These are phyloP conservation scores for Aspergillus chevalieri DNA, from an alignment of 2,329 filamentous ascomycete species.

Conservation along the genomic window DNA sequence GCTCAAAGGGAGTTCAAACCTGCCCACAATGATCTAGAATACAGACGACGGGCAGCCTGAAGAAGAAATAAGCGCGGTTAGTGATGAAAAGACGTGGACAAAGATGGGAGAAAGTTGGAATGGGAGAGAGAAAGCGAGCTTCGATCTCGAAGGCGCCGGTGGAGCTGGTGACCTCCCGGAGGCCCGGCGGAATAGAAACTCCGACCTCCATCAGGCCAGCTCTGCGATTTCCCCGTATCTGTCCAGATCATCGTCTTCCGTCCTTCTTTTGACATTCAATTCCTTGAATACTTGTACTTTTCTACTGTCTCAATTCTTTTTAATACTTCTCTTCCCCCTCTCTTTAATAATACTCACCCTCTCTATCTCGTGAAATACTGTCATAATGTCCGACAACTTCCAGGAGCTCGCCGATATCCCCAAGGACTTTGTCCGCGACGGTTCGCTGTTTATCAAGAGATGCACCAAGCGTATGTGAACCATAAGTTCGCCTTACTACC, in stretches of 20 bases:
- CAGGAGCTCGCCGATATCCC: conserved; percentile 57
- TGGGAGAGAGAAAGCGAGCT: conserved; percentile 12
- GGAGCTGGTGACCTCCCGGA: conserved; percentile 13
- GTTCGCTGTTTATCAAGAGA: conserved; percentile 43
- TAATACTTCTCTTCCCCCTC: background rate
- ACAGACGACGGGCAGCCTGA: background rate
- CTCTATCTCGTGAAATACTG: background rate
- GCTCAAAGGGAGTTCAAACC: background rate
- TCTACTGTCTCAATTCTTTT: background rate
- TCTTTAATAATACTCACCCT: background rate
- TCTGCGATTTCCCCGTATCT: conserved; percentile 5
- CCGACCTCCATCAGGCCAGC: conserved; percentile 15
- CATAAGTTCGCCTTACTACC: background rate
- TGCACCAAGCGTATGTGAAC: conserved; percentile 43
- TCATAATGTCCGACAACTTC: conserved; percentile 50
- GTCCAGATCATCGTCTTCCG: conserved; percentile 4
- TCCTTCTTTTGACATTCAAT: background rate
- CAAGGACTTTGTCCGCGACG: conserved; percentile 48
- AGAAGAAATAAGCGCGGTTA: background rate
- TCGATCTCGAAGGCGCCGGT: conserved; percentile 12
- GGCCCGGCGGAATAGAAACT: conserved; percentile 15
- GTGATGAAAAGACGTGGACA: background rate
- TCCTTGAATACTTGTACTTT: background rate
- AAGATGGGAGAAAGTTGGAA: conserved; percentile 10
- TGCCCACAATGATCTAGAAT: background rate